Evolutionary conservation across 352 stramenopile genomes (phyloP), one percentile per base, ranked within the genome.

Genomic region (Globisporangium parvum): DNA sequence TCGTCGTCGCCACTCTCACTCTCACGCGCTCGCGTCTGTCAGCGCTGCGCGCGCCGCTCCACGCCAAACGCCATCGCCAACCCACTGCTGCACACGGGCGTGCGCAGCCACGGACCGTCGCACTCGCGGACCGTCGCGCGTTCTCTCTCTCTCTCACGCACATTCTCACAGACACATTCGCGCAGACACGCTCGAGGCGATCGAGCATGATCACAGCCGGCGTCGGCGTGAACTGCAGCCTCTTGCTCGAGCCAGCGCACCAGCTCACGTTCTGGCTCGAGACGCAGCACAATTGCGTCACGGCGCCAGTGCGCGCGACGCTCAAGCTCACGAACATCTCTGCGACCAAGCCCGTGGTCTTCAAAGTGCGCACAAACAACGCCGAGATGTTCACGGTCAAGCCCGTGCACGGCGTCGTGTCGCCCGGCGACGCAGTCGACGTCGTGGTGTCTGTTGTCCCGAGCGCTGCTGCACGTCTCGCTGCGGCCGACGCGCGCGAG

Each of bases 351-450:
- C 67, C 73, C 57, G 65, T 87, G 17, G 66, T 90, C 12, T 91
- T 88, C 60, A 87, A 88, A 46, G 65, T 93, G 28, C 78, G 80
- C 59, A 93, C 83, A 40, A 87, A 78, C 60, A 81, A 87, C 62
- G 73, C 78, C 49, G 66, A 88, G 33, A 83, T 83, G 47, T 93
- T 93, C 60, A 76, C 71, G 21, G 83, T 93, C 45, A 80, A 74
- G 50, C 83, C 83, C 9, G 74, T 82, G 35, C 73, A 90, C 37
- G 79, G 78, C 26, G 37, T 88, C 11, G 49, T 92, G 39, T 37
- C 53, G n/a, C 71, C 77, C 18, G 74, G 66, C 20, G 54, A 52
- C 3, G 70, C 70, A 24, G 44, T 57, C 31, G 55, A 72, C 53
- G 56, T 92, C 15, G 47, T 59, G 1, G 55, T 92, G 14, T 73